These are phyloP conservation scores for Gossypium turneri DNA, from an alignment of 345 rosid genomes.

Conservation along the genomic window DNA sequence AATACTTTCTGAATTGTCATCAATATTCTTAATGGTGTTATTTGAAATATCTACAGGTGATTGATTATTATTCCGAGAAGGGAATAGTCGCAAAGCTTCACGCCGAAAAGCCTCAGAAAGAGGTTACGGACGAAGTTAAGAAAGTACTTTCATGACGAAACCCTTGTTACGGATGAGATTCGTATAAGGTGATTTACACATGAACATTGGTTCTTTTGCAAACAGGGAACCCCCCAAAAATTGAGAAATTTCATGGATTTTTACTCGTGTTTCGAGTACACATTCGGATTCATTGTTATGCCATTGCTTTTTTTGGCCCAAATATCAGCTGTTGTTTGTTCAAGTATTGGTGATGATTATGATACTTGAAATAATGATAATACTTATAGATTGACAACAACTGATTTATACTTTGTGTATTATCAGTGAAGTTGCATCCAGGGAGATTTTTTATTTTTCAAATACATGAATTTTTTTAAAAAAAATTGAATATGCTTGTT, in stretches of 20 bases:
- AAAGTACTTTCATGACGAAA: constrained; percentile 49
- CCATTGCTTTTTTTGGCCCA: too few relatives aligned
- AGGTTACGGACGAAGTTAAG: constrained; percentile 70
- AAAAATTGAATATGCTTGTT: too few relatives aligned
- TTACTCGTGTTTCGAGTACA: neutral
- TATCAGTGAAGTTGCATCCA: too few relatives aligned
- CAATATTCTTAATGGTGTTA: neutral
- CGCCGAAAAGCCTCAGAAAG: constrained; percentile 79
- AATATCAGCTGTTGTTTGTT: too few relatives aligned
- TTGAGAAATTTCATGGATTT: constrained; percentile 1
- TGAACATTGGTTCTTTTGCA: constrained; percentile 1
- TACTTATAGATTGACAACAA: neutral
- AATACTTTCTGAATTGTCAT: neutral
- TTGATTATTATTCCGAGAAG: constrained; percentile 73
- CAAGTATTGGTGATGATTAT: too few relatives aligned
- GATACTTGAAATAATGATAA: neutral
- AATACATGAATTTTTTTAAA: too few relatives aligned
- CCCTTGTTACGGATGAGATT: neutral
- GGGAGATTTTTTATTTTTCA: too few relatives aligned
- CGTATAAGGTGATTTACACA: neutral
- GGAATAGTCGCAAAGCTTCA: constrained; percentile 65
- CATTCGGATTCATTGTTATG: neutral
- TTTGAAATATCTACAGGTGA: constrained; percentile 48
- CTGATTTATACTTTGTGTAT: too few relatives aligned
- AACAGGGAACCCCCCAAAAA: neutral